phyloP scores from a whole-genome alignment of 2,329 filamentous ascomycete genomes.

The Aspergillus sp. region DNA sequence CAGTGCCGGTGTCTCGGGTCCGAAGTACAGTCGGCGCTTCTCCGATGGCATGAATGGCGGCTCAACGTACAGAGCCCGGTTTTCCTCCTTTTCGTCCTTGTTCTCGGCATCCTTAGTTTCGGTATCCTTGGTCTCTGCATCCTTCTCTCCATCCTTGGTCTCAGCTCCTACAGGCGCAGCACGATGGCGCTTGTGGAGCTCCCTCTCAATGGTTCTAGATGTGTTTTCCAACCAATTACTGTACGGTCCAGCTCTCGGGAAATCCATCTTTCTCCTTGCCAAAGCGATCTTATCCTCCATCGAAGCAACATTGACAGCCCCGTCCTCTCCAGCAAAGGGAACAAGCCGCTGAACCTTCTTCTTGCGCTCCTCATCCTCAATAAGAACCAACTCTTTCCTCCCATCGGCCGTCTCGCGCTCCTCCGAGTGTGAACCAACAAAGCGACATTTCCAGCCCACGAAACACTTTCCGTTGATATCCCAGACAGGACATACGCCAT shows the following conservation, averaged over 20 bases:
- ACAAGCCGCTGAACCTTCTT: conserved; percentile 37
- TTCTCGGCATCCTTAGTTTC: conserved; percentile 36
- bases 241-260: conserved; percentile 74
- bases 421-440: conserved; percentile 81
- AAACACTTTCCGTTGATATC: conserved; percentile 73
- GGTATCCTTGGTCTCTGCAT: conserved; percentile 23
- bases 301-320: conserved; percentile 73
- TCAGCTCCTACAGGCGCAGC: conserved; percentile 36
- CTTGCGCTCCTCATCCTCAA: conserved; percentile 57
- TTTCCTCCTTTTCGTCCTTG: conserved; percentile 61
- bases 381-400: conserved; percentile 74
- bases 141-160: conserved; percentile 29
- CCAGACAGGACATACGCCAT: conserved; percentile 79
- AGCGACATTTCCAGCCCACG: conserved; percentile 92
- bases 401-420: conserved; percentile 79
- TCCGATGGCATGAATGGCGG: conserved; percentile 87
- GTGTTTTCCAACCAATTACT: conserved; percentile 75
- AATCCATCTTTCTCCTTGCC: conserved; percentile 68
- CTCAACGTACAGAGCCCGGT: conserved; percentile 78
- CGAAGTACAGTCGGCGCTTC: conserved; percentile 92
- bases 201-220: conserved; percentile 50
- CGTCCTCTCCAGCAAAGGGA: conserved; percentile 51
- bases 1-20: conserved; percentile 87
- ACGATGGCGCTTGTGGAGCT: conserved; percentile 49
- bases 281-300: conserved; percentile 72